phyloP scores from a whole-genome alignment of 495 filamentous ascomycete genomes.

The Penicillium desertorum region DNA sequence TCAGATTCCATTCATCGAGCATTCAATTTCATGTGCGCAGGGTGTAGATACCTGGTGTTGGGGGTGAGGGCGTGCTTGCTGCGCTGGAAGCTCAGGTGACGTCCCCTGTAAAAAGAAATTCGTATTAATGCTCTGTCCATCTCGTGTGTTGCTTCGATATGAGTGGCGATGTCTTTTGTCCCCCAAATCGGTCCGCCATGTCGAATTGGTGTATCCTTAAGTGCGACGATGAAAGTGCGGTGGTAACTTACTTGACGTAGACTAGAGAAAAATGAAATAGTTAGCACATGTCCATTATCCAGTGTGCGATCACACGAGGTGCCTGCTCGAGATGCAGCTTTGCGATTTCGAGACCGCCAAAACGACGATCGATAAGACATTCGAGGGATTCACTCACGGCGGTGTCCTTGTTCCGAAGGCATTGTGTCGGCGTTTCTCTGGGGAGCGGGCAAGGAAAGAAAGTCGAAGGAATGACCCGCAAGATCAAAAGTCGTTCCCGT shows the following conservation, averaged over 20 bases:
- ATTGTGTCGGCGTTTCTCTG: constrained; percentile 62
- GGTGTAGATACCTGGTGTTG: constrained; percentile 58
- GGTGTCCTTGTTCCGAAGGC: constrained; percentile 80
- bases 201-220: constrained; percentile 19
- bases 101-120: constrained; percentile 61
- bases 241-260: constrained; percentile 84
- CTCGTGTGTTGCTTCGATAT: constrained; percentile 7
- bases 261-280: constrained; percentile 52
- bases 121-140: constrained; percentile 38
- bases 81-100: constrained; percentile 92
- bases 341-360: constrained; percentile 12
- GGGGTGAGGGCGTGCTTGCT: constrained; percentile 81
- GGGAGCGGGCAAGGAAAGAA: constrained; percentile 50
- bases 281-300: constrained; percentile 34
- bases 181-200: constrained; percentile 17
- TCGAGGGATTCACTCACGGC: constrained; percentile 61
- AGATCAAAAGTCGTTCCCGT: constrained; percentile 48
- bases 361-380: constrained; percentile 17
- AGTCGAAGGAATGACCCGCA: constrained; percentile 53
- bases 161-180: constrained; percentile 2
- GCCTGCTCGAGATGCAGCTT: constrained; percentile 20
- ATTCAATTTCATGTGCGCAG: constrained; percentile 16
- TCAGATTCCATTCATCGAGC: constrained; percentile 32
- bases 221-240: constrained; percentile 25
- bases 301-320: constrained; percentile 11